Conservation (phyloP, 306 rosid genomes). For the Inga oerstediana region DNA sequence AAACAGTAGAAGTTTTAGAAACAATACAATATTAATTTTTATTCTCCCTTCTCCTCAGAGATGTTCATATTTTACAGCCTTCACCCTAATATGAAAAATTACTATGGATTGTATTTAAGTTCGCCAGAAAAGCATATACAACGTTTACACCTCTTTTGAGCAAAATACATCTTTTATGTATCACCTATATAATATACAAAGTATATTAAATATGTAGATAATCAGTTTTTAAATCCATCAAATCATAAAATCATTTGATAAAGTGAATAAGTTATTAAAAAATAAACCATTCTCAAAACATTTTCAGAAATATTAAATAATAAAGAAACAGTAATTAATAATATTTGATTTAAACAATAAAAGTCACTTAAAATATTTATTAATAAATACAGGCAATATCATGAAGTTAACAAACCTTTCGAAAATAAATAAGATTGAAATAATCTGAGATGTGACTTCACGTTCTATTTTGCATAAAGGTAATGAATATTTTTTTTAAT, state of each 20-base stretch:
- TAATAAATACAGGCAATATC: neutral
- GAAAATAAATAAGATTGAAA: neutral
- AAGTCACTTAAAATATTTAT: neutral
- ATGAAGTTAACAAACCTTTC: neutral
- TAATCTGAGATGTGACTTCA: neutral
- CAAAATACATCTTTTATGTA: neutral
- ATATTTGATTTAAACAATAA: neutral
- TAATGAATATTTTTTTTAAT: neutral
- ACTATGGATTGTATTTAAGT: neutral
- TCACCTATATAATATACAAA: neutral
- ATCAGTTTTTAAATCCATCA: neutral
- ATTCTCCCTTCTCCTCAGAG: neutral
- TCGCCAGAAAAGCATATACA: neutral
- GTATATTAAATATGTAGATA: neutral
- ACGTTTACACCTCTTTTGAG: neutral
- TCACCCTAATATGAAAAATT: neutral
- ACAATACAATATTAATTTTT: neutral
- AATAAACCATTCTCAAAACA: neutral
- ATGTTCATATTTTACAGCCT: neutral
- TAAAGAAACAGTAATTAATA: neutral
- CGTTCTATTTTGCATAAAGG: neutral
- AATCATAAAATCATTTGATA: neutral
- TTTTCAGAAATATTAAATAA: neutral
- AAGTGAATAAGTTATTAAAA: neutral
- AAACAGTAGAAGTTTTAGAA: constrained; percentile 35